These are phyloP conservation scores for Rhododendron ferrugineum DNA, from an alignment of 148 eudicot genomes.

Conservation along the genomic window DNA sequence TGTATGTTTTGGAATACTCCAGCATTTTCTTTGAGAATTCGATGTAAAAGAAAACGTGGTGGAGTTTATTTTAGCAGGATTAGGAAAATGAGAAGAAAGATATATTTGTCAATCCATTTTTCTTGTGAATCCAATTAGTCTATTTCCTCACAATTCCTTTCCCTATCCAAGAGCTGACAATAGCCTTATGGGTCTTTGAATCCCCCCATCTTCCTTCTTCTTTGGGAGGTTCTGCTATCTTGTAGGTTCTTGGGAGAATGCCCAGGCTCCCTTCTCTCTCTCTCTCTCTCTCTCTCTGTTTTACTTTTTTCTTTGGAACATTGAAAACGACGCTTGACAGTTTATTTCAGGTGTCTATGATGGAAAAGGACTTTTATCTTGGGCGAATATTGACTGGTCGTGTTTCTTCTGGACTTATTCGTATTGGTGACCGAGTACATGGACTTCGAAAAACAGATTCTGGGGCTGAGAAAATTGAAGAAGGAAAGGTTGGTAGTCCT, in stretches of 20 bases:
- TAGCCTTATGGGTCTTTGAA: not conserved
- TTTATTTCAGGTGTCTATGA: conserved; percentile 92
- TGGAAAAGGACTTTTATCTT: conserved; percentile 85
- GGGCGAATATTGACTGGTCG: conserved; percentile 96
- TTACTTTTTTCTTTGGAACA: conserved; percentile 16
- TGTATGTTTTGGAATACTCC: not conserved
- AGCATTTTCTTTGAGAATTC: not conserved
- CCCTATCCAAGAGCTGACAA: not conserved
- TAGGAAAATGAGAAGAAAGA: not conserved
- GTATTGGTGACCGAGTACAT: conserved; percentile 86
- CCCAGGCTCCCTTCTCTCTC: not conserved
- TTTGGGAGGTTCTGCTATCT: not conserved
- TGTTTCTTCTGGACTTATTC: conserved; percentile 63
- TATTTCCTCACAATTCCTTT: not conserved
- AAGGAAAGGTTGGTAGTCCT: conserved; percentile 69
- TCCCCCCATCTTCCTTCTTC: not conserved
- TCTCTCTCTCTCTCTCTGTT: not conserved
- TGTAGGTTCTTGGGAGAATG: not conserved
- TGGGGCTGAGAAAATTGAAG: conserved; percentile 78
- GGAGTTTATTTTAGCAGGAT: not conserved
- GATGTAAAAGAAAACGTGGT: not conserved
- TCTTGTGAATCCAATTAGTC: not conserved
- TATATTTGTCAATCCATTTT: not conserved
- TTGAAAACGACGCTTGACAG: conserved; percentile 58
- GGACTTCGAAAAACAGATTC: conserved; percentile 65